Base-by-base conservation (phyloP, 495 filamentous ascomycete genomes). In the Pyronema omphalodes region DNA sequence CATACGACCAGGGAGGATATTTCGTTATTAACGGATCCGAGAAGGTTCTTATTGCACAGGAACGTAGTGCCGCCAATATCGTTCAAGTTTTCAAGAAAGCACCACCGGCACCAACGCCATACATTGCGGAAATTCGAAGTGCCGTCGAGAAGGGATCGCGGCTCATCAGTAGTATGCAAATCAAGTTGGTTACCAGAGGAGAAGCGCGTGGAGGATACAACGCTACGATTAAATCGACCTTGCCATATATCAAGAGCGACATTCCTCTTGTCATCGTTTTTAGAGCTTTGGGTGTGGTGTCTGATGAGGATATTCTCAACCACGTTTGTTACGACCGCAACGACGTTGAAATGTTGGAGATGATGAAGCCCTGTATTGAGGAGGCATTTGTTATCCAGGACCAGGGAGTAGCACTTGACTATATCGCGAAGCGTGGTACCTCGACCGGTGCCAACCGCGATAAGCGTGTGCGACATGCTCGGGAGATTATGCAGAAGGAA, bases 11-110 rank as follows among this genome's bases (percentile, higher is more conserved):
- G 58, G 91, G 91, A 47, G 91, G 91, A 54, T 99, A 99, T 60
- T 99, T 99, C 67, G 82, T 99, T 56, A 96, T 99, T 71, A 99
- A 96, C 69, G 91, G 91, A n/a, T 91, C 85, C 66, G 91, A 99
- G 67, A 99, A 99, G 75, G 91, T 99, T 17, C 68, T 99, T 56
- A 96, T 99, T 56, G 93, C 93, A 1, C 91, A 99, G 67, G 91
- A 99, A 67, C 81, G 91, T 23, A 93, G 86, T 60, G 93, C 93
- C 14, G 93, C 88, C 61, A 99, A 96, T 61, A 96, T 95, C 43
- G 88, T 96, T 7, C 89, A 95, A 69, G 88, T 99, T 15, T 99
- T 96, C 77, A 88, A 93, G 71, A 99, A 99, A 72, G 81, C 87
- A 1, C 75, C 80, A 17, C 86, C 86, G 11, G 88, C 83, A 57